Base-by-base conservation (phyloP, 768 basidiomycete species). In the Phlebiopsis flavidoalba region DNA sequence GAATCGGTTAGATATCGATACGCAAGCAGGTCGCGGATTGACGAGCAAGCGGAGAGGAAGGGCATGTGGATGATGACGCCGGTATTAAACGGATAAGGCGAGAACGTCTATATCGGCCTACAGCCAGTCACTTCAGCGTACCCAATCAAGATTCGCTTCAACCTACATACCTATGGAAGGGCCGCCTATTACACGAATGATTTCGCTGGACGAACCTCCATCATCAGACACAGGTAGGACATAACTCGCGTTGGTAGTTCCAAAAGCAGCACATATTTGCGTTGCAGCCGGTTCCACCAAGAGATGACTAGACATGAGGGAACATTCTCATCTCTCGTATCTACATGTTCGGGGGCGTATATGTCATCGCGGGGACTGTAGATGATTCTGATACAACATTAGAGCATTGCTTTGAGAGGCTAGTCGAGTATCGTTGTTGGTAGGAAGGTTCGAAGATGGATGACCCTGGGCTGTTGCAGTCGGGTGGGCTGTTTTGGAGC, bases 151-250 rank as follows among this genome's bases (percentile, higher is more conserved):
- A 46, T 26, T 21, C 22, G 50, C 56, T 48, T 40, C 37, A 64
- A 58, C 54, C 10, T n/a, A 63, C 68, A 60, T 66, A 89, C 91
- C 90, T 67, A 95, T 84, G 36, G 91, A 93, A 21, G 91, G 90
- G 2, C 91, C 91, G 17, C 89, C 91, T 57, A 98, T 79, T 22
- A 95, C 93, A 53, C 95, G 85, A 55, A 95, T 91, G 56, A 96
- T 96, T 77, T 97, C 95, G 64, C 91, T 91, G 2, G 94, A 96
- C 3, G 92, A 94, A 48, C 95, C 95, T 1, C 95, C 95, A 71
- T 98, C 94, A 70, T 98, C 95, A 6, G 93, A 95, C 35, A 98
- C 92, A 5, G 95, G 95, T 36, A 98, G 78, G 24, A 95, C 87
- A 68, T 95, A 93, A 68, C 85, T 88, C 22, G 90, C 86, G 62